Percentiles rank a stretch among this genome's conserved stretches.
These are phyloP conservation scores for Diaporthe vexans DNA, from an alignment of 2,329 filamentous ascomycete species.

Conservation along the genomic window DNA sequence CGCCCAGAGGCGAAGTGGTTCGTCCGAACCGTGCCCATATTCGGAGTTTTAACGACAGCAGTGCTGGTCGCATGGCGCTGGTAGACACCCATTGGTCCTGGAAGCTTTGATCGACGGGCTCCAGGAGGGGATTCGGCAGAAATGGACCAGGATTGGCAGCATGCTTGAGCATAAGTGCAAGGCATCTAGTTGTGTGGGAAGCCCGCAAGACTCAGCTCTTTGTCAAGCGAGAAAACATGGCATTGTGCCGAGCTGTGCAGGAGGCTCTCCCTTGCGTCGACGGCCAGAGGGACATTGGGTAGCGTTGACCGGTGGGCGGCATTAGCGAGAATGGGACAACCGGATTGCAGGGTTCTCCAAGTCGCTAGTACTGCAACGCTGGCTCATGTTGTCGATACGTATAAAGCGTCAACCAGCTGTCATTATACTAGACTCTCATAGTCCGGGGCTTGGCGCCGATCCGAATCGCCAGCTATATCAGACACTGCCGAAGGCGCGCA, in stretches of 20 bases:
- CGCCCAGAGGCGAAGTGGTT: slow-evolving; percentile 11
- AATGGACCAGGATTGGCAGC: background rate
- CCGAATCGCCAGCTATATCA: slow-evolving; percentile 16
- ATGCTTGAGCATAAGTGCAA: slow-evolving; percentile 19
- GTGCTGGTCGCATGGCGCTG: background rate
- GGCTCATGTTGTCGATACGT: slow-evolving; percentile 29
- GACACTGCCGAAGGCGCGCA: slow-evolving; percentile 19
- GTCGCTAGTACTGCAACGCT: slow-evolving; percentile 28
- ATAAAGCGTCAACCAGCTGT: slow-evolving; percentile 30
- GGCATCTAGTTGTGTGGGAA: background rate
- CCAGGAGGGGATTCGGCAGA: background rate
- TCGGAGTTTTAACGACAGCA: slow-evolving; percentile 15
- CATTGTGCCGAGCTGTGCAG: background rate
- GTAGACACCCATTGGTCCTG: background rate
- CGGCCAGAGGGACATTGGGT: background rate
- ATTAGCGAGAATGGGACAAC: slow-evolving; percentile 22
- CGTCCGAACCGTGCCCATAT: slow-evolving; percentile 21
- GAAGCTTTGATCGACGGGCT: slow-evolving; percentile 17
- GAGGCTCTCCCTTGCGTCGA: slow-evolving; percentile 30
- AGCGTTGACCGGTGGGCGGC: slow-evolving; percentile 6
- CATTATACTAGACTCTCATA: slow-evolving; percentile 26
- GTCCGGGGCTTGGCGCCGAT: slow-evolving; percentile 28
- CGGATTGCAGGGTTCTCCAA: slow-evolving; percentile 29
- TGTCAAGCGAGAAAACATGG: background rate
- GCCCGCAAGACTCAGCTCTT: slow-evolving; percentile 27